Base-by-base conservation (phyloP, 768 basidiomycete species). In the Suillus alpinus region DNA sequence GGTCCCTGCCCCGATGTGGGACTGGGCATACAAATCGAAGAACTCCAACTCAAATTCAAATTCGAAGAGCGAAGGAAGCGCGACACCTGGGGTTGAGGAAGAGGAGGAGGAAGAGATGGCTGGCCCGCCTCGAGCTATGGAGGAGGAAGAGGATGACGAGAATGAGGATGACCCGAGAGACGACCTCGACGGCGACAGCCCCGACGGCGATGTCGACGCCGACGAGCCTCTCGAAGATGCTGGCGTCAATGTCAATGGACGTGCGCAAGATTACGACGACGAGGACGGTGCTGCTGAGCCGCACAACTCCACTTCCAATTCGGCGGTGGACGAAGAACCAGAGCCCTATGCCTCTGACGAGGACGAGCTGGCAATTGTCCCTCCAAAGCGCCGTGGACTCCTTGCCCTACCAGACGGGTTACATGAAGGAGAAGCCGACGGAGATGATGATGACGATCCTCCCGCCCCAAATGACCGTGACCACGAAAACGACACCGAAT, bases 1-100 rank as follows among this genome's bases (percentile, higher is more conserved):
- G 62, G 86, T 91, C 1, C 89, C 91, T 32, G 86, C 86, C 39
- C 84, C 84, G 58, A 93, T 92, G 89, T 93, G 91, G 92, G 90
- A 83, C 29, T 94, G 92, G 91, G 90, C 86, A 14, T 81, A 81
- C 66, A 86, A 84, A 78, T 74, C 53, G 72, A 63, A 62, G 53
- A 71, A 59, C 60, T 76, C 64, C 61, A 52, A 69, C 62, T 75
- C 74, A 39, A 73, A 67, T 36, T 73, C 75, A 23, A 69, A 72
- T 40, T 73, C 76, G 57, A 81, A 83, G 60, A 80, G 83, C 60
- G 83, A 81, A 55, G 82, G 83, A 56, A 79, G 80, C 62, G 56
- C 59, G 16, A 64, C 73, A 5, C 71, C 71, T 0, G 76, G 77
- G 60, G 60, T 67, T 40, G 71, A 79, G 64, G 72, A 76, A 58